phyloP scores from a whole-genome alignment of 75 land plant genomes.

The Picea glauca region DNA sequence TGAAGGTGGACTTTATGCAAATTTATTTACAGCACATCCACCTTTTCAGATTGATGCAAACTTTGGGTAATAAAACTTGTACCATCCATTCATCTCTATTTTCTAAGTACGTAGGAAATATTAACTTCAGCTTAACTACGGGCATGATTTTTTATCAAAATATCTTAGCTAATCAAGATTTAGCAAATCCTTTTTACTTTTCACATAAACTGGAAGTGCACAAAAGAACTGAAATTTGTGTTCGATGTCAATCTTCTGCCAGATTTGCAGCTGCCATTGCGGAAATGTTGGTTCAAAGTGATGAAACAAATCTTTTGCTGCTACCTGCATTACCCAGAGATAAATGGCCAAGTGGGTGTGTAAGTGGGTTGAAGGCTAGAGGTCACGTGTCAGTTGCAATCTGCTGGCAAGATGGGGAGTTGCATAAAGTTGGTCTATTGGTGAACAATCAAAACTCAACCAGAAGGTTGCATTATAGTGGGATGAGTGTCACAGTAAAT shows the following conservation, averaged over 20 bases:
- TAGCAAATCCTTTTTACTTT: not conserved
- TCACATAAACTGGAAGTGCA: not conserved
- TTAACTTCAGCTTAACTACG: not conserved
- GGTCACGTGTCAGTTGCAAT: constrained; percentile 69
- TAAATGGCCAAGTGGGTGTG: constrained; percentile 75
- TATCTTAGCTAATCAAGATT: too few relatives aligned
- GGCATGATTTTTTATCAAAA: not conserved
- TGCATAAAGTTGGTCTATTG: constrained; percentile 54
- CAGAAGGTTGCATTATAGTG: constrained; percentile 44
- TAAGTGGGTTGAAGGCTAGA: constrained; percentile 76
- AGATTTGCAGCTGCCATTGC: constrained; percentile 85
- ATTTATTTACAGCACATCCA: constrained; percentile 92
- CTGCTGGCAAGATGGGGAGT: constrained; percentile 73
- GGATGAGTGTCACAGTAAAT: constrained; percentile 12
- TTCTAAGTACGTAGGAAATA: not conserved
- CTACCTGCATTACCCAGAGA: constrained; percentile 83
- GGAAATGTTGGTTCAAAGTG: constrained; percentile 92
- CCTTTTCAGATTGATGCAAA: constrained; percentile 99
- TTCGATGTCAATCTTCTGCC: constrained; percentile 7
- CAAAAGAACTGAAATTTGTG: not conserved
- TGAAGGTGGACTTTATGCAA: constrained; percentile 89
- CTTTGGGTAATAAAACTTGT: constrained; percentile 61
- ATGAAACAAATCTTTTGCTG: constrained; percentile 54
- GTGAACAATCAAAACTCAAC: constrained; percentile 18
- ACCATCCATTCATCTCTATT: not conserved